These are phyloP conservation scores for Anthracocystis panici-leucophaei DNA, from an alignment of 1,284 basidiomycete genomes.

Conservation along the genomic window DNA sequence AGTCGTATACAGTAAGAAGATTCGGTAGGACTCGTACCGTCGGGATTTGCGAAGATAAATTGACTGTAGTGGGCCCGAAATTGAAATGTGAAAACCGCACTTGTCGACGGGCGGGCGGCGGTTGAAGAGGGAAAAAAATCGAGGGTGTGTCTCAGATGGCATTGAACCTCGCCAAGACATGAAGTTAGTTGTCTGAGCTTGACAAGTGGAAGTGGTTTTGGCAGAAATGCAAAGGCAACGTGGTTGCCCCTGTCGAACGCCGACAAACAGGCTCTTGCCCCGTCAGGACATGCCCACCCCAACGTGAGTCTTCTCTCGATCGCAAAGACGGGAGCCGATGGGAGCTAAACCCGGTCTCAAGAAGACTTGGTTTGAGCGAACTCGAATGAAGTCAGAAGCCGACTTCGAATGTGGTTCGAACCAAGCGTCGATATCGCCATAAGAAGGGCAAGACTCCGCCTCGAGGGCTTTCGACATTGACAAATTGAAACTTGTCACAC, in stretches of 20 bases:
- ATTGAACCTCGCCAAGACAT: constrained; percentile 7
- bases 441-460: too few relatives aligned
- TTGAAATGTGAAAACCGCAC: background rate
- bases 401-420: background rate
- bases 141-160: constrained; percentile 18
- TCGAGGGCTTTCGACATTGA: too few relatives aligned
- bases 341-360: background rate
- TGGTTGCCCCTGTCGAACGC: background rate
- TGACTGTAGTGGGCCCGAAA: background rate
- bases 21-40: background rate
- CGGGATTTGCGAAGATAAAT: background rate
- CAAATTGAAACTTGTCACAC: too few relatives aligned
- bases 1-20: too few relatives aligned
- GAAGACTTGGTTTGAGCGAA: background rate
- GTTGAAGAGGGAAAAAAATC: constrained; percentile 1
- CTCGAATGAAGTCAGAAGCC: background rate
- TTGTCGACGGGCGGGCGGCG: background rate
- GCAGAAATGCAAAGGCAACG: background rate
- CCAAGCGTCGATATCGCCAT: background rate
- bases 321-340: background rate
- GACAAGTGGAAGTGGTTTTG: background rate
- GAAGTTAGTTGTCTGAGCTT: constrained; percentile 1
- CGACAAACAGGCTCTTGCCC: background rate
- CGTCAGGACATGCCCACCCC: background rate
- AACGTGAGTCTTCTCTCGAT: background rate